Conservation (phyloP, 2,329 filamentous ascomycete genomes). For the Davidsoniella eucalypti region DNA sequence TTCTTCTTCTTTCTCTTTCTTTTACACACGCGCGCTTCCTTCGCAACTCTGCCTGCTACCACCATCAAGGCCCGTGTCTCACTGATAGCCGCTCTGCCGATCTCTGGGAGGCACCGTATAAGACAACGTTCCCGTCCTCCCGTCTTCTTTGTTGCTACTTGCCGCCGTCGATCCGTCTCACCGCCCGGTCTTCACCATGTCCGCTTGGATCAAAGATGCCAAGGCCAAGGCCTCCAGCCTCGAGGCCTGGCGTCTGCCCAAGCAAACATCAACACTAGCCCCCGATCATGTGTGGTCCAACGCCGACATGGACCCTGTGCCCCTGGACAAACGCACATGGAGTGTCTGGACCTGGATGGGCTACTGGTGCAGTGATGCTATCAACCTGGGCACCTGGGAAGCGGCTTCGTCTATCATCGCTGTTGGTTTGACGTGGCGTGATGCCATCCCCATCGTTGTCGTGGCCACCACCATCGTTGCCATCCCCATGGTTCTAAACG, state of each 20-base stretch:
- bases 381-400: constrained; percentile 12
- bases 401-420: constrained; percentile 23
- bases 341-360: constrained; percentile 27
- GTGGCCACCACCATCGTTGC: constrained; percentile 27
- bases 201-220: constrained; percentile 6
- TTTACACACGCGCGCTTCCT: too few species aligned
- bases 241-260: constrained; percentile 9
- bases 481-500: constrained; percentile 27
- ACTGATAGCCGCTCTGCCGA: too few species aligned
- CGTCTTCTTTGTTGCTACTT: not conserved
- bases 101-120: not conserved
- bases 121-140: not conserved
- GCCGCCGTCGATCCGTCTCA: not conserved
- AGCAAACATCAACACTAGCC: constrained; percentile 10
- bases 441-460: constrained; percentile 28
- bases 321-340: constrained; percentile 27
- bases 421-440: constrained; percentile 27
- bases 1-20: not conserved
- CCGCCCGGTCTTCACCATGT: not conserved
- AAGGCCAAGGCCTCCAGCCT: constrained; percentile 11
- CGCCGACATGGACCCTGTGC: constrained; percentile 20
- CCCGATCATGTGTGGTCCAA: constrained; percentile 21
- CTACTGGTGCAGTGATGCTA: constrained; percentile 29
- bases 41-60: too few species aligned
- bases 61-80: too few species aligned